Conservation (phyloP, 257 asterid species). For the Lycium ferocissimum region DNA sequence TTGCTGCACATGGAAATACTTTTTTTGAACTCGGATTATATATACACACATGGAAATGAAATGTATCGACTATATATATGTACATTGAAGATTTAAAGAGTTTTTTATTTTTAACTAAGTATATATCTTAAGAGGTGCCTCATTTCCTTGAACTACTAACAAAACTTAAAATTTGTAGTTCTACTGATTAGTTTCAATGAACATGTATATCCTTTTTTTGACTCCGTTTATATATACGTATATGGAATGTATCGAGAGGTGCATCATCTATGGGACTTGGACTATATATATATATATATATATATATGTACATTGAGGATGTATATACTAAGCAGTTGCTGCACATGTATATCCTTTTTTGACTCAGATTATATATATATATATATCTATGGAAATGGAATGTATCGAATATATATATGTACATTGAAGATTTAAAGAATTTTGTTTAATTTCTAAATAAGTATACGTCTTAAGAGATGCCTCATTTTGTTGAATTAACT, state of each 20-base stretch:
- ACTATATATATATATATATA: too few species aligned
- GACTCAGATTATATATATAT: neutral
- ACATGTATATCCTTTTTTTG: too few species aligned
- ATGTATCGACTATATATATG: too few species aligned
- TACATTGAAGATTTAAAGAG: neutral
- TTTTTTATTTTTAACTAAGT: neutral
- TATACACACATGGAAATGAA: too few species aligned
- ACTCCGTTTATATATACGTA: too few species aligned
- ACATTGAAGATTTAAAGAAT: too few species aligned
- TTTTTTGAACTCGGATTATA: neutral
- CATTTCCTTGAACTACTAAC: neutral
- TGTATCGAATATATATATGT: too few species aligned
- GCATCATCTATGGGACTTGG: too few species aligned
- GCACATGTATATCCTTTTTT: neutral
- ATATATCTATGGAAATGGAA: too few species aligned
- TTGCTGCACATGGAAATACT: neutral
- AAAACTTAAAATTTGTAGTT: constrained; percentile 16
- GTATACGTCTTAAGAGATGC: neutral
- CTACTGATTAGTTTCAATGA: neutral
- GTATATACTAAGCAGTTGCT: neutral
- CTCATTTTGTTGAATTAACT: neutral
- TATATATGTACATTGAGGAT: too few species aligned
- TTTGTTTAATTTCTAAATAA: too few species aligned
- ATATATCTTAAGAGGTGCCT: neutral
- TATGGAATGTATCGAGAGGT: too few species aligned